Evolutionary conservation across 805 yeast genomes (phyloP).

Genomic region (Novakomyces olei): DNA sequence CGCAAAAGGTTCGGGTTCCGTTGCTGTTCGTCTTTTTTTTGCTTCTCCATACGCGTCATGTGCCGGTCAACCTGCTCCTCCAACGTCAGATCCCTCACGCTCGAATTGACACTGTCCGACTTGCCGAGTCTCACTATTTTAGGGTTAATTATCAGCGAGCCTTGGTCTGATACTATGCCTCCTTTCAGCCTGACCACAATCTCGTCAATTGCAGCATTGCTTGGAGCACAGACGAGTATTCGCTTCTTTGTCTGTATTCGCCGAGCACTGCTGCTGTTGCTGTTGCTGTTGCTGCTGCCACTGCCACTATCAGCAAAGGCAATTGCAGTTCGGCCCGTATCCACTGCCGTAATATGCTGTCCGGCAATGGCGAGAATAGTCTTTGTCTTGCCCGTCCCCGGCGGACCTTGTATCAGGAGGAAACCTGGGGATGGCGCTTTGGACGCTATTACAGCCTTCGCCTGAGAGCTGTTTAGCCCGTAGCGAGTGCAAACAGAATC

Average conservation of each 20-base stretch:
- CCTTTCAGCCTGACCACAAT: conserved; percentile 56
- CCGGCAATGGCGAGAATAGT: conserved; percentile 83
- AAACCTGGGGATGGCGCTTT: conserved; percentile 50
- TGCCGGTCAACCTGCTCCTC: conserved; percentile 76
- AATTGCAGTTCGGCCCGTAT: conserved; percentile 10
- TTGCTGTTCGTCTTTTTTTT: conserved; percentile 17
- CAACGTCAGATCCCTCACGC: conserved; percentile 61
- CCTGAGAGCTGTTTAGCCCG: conserved; percentile 70
- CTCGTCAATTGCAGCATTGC: conserved; percentile 98
- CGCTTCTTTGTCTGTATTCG: conserved; percentile 22
- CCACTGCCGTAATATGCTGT: conserved; percentile 50
- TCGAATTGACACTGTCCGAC: conserved; percentile 63
- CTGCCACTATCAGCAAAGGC: conserved; percentile 11
- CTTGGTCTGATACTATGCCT: conserved; percentile 32
- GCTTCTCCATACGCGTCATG: too few relatives aligned
- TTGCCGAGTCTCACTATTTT: conserved; percentile 71
- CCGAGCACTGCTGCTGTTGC: not conserved
- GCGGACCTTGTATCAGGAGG: conserved; percentile 86
- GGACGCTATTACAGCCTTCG: conserved; percentile 63
- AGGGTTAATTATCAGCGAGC: conserved; percentile 29
- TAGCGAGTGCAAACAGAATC: conserved; percentile 21
- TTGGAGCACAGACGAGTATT: conserved; percentile 84
- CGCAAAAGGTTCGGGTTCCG: conserved; percentile 6
- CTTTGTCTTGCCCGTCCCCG: conserved; percentile 94
- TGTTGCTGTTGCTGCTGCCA: conserved; percentile 9